Evolutionary conservation across 2,329 filamentous ascomycete genomes (phyloP), one percentile per base, ranked within the genome.

Genomic region (Fusarium armeniacum): DNA sequence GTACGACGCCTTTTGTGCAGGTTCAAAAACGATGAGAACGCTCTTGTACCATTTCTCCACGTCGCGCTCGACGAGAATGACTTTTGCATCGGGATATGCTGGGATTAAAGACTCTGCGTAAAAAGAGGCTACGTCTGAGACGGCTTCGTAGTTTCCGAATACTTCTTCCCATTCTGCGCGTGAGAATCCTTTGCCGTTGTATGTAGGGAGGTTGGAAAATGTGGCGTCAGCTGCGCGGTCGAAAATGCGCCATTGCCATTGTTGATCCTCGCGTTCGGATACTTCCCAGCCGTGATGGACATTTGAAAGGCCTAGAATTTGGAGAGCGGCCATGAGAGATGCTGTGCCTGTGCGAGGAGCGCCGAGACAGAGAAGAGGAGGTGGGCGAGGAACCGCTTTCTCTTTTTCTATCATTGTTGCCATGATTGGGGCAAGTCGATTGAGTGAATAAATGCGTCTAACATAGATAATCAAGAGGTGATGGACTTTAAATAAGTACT

Each of bases 51-150:
- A 77, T 3, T 51, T 56, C 5, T 77, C 76, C 11, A 76, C 62
- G 18, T 78, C 73, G 13, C 76, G 73, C 11, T 76, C 65, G 18
- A 69, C 63, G 1, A 78, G 70, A 16, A 78, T 68, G 11, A 78
- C 69, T 26, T 76, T 76, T 1, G 77, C 76, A 0, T 77, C 72
- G 1, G 76, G 76, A 10, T 78, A 79, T 0, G 73, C 73, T 5
- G 54, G 56, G 18, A 77, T 72, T 1, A 79, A 51, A n/a, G 72
- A 66, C 16, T 69, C 54, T 1, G 75, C 70, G 9, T 69, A 76
- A 22, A 71, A 61, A 15, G 66, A 65, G 0, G 70, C 70, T 8
- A 77, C 18, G 40, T 79, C 76, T 0, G 76, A 76, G 0, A 74
- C 57, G 2, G 73, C 74, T 26, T 78, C 73, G 53, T 70, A 76